phyloP scores from a whole-genome alignment of 106 monocot genomes.

The Dioscorea alata region DNA sequence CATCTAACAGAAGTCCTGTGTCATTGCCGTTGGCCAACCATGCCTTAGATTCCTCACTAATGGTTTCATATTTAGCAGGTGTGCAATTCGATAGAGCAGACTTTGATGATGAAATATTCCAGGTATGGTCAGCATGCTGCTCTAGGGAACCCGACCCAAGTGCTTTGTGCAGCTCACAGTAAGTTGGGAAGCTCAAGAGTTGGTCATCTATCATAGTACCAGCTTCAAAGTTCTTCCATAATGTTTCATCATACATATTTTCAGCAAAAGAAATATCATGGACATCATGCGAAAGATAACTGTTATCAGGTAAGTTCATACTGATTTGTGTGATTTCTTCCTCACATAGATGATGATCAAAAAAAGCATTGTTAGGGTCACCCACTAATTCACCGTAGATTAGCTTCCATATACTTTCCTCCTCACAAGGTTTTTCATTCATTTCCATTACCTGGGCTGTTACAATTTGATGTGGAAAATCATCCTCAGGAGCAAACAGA shows the following conservation, averaged over 20 bases:
- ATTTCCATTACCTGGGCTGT: slow-evolving; percentile 8
- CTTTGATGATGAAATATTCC: slow-evolving; percentile 4
- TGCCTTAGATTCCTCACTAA: slow-evolving; percentile 14
- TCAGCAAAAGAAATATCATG: not conserved
- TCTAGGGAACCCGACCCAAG: slow-evolving; percentile 13
- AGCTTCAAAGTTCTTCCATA: not conserved
- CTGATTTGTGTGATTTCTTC: too few species aligned
- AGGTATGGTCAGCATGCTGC: slow-evolving; percentile 7
- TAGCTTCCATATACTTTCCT: slow-evolving; percentile 19
- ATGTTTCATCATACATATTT: slow-evolving; percentile 5
- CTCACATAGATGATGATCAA: not conserved
- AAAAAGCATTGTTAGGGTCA: not conserved
- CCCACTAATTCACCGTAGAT: slow-evolving; percentile 10
- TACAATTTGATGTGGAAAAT: slow-evolving; percentile 8
- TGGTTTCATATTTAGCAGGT: not conserved
- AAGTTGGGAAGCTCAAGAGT: slow-evolving; percentile 13
- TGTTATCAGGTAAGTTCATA: not conserved
- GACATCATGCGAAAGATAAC: slow-evolving; percentile 1
- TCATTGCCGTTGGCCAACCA: slow-evolving; percentile 15
- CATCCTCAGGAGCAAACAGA: slow-evolving; percentile 8
- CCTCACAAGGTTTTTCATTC: not conserved
- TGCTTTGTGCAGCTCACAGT: slow-evolving; percentile 27
- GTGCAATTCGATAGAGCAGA: slow-evolving; percentile 8
- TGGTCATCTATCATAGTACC: not conserved
- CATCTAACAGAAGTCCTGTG: slow-evolving; percentile 23